These are phyloP conservation scores for Rosa chinensis DNA, from an alignment of 306 rosid species.

Conservation along the genomic window DNA sequence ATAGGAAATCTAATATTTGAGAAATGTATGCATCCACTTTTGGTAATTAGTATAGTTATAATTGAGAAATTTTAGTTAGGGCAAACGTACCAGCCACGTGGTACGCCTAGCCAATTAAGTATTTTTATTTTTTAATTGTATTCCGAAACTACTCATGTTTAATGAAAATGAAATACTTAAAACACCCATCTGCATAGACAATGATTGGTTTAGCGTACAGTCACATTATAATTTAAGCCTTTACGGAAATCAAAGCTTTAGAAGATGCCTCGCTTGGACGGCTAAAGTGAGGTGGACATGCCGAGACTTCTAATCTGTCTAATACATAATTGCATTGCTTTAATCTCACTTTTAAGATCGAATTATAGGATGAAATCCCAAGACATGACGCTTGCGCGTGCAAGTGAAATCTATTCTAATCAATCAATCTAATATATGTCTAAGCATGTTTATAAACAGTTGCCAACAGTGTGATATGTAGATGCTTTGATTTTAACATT, in stretches of 20 bases:
- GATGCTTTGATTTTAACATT: conserved; percentile 63
- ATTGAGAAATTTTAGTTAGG: no score
- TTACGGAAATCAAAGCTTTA: neutral
- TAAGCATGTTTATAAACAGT: conserved; percentile 56
- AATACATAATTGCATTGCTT: conserved; percentile 40
- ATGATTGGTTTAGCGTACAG: no score
- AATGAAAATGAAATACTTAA: no score
- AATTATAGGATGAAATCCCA: conserved; percentile 45
- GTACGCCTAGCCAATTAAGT: no score
- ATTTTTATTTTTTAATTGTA: no score
- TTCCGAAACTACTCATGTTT: no score
- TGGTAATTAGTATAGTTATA: no score
- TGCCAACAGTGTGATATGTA: neutral
- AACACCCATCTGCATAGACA: no score
- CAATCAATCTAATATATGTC: neutral
- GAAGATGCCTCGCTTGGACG: neutral
- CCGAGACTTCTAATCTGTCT: conserved; percentile 9
- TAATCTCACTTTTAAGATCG: conserved; percentile 45
- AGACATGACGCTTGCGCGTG: conserved; percentile 70
- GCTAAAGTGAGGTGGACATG: neutral
- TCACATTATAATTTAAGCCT: neutral
- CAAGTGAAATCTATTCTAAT: conserved; percentile 34
- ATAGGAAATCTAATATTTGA: no score
- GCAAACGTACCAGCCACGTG: no score
- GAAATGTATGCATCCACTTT: no score